Conservation (phyloP, 352 stramenopile species). For the Blastocystis hominis region DNA sequence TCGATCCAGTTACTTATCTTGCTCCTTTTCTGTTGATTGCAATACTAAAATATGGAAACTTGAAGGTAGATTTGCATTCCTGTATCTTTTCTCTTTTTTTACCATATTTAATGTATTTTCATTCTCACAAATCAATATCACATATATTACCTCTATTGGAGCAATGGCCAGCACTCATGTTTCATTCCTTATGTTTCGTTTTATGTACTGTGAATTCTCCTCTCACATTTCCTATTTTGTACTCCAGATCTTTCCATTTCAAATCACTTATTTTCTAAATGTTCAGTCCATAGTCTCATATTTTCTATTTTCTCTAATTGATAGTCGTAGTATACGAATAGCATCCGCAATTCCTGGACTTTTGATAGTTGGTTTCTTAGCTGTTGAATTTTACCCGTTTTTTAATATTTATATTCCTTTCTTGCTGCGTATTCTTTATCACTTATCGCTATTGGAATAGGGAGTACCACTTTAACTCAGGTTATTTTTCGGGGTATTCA, state of each 20-base stretch:
- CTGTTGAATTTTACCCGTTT: not conserved
- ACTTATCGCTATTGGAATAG: not conserved
- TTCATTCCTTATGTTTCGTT: no score
- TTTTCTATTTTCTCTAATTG: not conserved
- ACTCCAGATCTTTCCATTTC: not conserved
- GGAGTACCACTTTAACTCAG: not conserved
- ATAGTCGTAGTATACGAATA: slow-evolving; percentile 12
- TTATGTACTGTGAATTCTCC: no score
- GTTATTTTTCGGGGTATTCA: not conserved
- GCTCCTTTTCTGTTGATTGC: no score
- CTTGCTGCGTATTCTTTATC: not conserved
- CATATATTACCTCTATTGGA: no score
- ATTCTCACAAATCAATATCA: no score
- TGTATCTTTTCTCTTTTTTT: no score
- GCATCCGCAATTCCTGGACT: not conserved
- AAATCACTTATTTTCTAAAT: slow-evolving; percentile 24
- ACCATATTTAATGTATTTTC: no score
- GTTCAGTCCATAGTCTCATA: slow-evolving; percentile 30
- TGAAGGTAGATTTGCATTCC: no score
- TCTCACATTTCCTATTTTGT: no score
- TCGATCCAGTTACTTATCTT: no score
- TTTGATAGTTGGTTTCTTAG: not conserved
- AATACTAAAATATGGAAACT: no score
- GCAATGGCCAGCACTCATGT: no score
- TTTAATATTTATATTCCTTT: not conserved